phyloP scores from a whole-genome alignment of 2,329 filamentous ascomycete species.

The Dactylellina haptotyla region DNA sequence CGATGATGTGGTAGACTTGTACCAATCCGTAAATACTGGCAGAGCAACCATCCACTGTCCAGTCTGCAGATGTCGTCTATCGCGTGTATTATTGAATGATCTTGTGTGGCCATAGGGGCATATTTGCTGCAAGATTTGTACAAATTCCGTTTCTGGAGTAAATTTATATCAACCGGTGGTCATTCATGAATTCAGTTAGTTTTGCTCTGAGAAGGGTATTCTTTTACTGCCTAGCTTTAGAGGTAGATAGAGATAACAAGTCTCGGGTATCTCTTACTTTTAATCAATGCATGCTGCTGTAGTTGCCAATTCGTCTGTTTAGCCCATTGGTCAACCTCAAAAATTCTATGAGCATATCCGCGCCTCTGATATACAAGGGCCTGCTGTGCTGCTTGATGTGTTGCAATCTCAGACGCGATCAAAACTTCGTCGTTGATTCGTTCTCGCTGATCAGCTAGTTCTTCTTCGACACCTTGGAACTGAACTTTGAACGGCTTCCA shows the following conservation, averaged over 20 bases:
- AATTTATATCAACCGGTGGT: not conserved
- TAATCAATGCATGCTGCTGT: constrained; percentile 5
- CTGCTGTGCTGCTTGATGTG: constrained; percentile 17
- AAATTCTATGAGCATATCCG: constrained; percentile 9
- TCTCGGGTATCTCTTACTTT: too few relatives aligned
- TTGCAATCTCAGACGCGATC: constrained; percentile 43
- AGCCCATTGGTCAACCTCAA: constrained; percentile 38
- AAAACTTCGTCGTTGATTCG: constrained; percentile 35
- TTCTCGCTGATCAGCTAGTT: constrained; percentile 39
- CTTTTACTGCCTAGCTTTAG: too few relatives aligned
- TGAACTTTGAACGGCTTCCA: constrained; percentile 53
- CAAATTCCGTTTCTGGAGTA: constrained; percentile 15
- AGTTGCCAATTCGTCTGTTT: constrained; percentile 22
- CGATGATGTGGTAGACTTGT: constrained; percentile 14
- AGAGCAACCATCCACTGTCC: constrained; percentile 52
- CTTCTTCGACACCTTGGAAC: constrained; percentile 49
- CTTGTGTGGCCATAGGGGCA: constrained; percentile 48
- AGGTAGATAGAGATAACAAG: too few relatives aligned
- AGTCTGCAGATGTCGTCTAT: constrained; percentile 44
- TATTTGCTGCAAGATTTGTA: constrained; percentile 41
- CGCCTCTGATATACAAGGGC: constrained; percentile 37
- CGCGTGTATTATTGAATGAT: constrained; percentile 39
- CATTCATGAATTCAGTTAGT: not conserved
- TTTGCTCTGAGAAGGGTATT: not conserved
- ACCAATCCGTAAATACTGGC: constrained; percentile 47